Percentiles rank a stretch among this genome's conserved stretches.
Conservation (phyloP, 495 filamentous ascomycete genomes). For the Bathelium albidoporum region DNA sequence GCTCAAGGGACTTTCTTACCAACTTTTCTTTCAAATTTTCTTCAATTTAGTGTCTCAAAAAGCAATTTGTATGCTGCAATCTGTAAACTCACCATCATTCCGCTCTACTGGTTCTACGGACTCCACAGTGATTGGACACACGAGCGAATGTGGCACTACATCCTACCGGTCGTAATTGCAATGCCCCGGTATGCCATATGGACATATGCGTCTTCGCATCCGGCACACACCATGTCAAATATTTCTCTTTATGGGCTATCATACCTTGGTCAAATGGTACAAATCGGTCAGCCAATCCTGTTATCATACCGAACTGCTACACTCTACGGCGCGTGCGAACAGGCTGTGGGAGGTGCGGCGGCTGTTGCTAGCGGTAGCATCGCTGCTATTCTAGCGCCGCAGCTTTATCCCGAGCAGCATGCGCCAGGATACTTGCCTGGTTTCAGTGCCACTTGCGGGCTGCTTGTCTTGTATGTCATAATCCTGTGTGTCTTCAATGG, state of each 20-base stretch:
- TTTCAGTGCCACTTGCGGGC: conserved; percentile 7
- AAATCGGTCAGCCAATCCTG: conserved; percentile 10
- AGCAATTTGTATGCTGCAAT: conserved; percentile 7
- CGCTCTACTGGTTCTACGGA: not conserved
- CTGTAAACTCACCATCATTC: conserved; percentile 1
- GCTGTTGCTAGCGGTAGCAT: conserved; percentile 9
- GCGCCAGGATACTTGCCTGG: conserved; percentile 8
- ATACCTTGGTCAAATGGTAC: conserved; percentile 9
- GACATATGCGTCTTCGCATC: conserved; percentile 12
- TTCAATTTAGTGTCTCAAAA: conserved; percentile 5
- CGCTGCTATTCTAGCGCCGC: conserved; percentile 7
- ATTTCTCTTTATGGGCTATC: conserved; percentile 10
- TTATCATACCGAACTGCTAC: conserved; percentile 6
- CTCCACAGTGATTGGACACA: conserved; percentile 9
- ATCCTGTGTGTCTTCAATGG: not conserved
- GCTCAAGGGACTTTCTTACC: conserved; percentile 4
- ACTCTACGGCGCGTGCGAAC: conserved; percentile 12
- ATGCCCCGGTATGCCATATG: conserved; percentile 11
- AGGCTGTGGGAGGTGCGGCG: conserved; percentile 13
- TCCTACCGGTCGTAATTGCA: conserved; percentile 4
- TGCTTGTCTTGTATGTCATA: conserved; percentile 3
- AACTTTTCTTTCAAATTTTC: conserved; percentile 1
- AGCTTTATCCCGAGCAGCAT: conserved; percentile 4
- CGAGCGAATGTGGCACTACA: conserved; percentile 11
- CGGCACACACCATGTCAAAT: conserved; percentile 7